Percentiles rank a stretch among this genome's conserved stretches.
Evolutionary conservation across 2,329 filamentous ascomycete species (phyloP).

Genomic region (Ophiostoma sp.): DNA sequence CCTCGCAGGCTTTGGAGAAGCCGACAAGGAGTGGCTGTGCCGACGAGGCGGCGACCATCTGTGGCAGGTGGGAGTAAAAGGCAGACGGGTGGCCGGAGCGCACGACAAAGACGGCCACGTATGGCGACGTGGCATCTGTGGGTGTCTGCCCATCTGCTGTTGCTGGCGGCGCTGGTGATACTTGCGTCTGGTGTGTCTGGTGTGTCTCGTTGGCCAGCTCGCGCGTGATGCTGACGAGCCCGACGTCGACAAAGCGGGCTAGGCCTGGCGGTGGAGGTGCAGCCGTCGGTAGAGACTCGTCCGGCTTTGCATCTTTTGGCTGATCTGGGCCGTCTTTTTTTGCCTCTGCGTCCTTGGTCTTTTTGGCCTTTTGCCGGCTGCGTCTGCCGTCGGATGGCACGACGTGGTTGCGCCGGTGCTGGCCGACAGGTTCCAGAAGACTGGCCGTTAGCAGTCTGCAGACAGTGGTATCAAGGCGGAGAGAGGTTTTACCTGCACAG

Average conservation of each 20-base stretch:
- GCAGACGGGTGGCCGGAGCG: conserved; percentile 52
- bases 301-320: background rate
- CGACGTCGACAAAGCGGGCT: conserved; percentile 54
- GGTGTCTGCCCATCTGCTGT: background rate
- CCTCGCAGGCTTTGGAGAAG: conserved; percentile 55
- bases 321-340: background rate
- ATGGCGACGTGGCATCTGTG: conserved; percentile 28
- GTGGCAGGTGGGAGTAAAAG: conserved; percentile 55
- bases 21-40: conserved; percentile 52
- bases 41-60: conserved; percentile 35
- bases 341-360: conserved; percentile 24
- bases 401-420: conserved; percentile 51
- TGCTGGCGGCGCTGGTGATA: background rate
- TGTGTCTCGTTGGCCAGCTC: conserved; percentile 41
- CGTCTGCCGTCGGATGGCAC: conserved; percentile 58
- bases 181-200: background rate
- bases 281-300: background rate
- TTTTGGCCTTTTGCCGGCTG: conserved; percentile 32
- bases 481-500: conserved; percentile 52
- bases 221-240: conserved; percentile 58
- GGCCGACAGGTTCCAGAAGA: conserved; percentile 57
- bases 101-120: conserved; percentile 53
- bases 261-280: conserved; percentile 47
- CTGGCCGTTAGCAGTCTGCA: conserved; percentile 36
- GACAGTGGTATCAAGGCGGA: background rate